Conservation (phyloP, 208 protist species). For the Leishmania amazonensis region DNA sequence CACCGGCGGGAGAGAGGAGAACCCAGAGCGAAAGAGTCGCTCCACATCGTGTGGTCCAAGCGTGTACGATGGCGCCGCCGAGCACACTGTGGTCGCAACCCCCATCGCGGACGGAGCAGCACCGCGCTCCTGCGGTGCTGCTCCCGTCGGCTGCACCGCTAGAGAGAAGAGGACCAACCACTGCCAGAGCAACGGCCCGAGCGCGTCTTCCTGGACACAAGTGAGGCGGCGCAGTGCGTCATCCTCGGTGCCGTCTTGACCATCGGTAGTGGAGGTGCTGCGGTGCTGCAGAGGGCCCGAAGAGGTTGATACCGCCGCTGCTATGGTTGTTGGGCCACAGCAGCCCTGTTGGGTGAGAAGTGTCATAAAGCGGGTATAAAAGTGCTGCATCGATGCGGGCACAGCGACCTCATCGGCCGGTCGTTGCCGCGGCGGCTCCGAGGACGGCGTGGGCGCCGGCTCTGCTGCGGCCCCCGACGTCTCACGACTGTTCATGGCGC, state of each 20-base stretch:
- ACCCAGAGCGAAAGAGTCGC: slow-evolving; percentile 13
- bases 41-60: slow-evolving; percentile 19
- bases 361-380: slow-evolving; percentile 14
- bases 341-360: neutral
- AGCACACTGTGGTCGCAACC: neutral
- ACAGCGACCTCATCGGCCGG: neutral
- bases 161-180: slow-evolving; percentile 22
- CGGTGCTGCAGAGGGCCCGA: neutral
- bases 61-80: too few species aligned
- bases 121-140: neutral
- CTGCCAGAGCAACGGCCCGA: slow-evolving; percentile 29
- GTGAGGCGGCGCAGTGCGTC: slow-evolving; percentile 12
- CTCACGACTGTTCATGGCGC: neutral
- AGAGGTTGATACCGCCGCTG: neutral
- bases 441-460: neutral
- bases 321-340: neutral
- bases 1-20: slow-evolving; percentile 13
- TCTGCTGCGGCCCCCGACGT: neutral
- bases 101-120: neutral
- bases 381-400: slow-evolving; percentile 1
- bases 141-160: neutral
- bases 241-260: slow-evolving; percentile 4
- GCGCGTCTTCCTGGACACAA: slow-evolving; percentile 3
- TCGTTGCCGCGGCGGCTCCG: neutral
- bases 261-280: neutral